Percentiles rank a stretch among this genome's conserved stretches.
phyloP scores from a whole-genome alignment of 2,329 filamentous ascomycete genomes.

The Ascochyta clinopodiicola region DNA sequence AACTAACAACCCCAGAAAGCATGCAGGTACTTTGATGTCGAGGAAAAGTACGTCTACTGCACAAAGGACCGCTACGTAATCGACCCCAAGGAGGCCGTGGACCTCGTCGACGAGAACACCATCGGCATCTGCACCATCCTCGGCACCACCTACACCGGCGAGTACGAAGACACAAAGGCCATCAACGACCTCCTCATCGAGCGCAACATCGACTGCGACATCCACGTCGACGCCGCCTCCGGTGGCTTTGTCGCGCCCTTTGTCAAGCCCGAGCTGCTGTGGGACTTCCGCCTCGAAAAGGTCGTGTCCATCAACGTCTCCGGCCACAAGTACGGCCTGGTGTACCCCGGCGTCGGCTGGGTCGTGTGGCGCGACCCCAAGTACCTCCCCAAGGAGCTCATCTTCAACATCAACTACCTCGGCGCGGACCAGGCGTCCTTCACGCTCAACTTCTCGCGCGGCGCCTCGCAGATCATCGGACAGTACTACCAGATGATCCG shows the following conservation, averaged over 20 bases:
- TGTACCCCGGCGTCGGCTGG: conserved; percentile 93
- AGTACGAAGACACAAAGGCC: conserved; percentile 88
- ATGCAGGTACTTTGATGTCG: conserved; percentile 84
- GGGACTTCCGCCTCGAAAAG: conserved; percentile 90
- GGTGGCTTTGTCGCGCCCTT: conserved; percentile 95
- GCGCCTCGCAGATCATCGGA: conserved; percentile 90
- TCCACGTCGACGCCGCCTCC: conserved; percentile 91
- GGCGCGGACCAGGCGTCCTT: conserved; percentile 95
- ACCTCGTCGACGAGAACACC: conserved; percentile 71
- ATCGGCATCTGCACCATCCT: conserved; percentile 93
- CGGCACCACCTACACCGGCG: conserved; percentile 92
- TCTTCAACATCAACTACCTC: conserved; percentile 99
- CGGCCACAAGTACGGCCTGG: conserved; percentile 82
- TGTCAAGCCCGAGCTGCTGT: conserved; percentile 79
- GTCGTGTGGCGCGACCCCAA: conserved; percentile 83
- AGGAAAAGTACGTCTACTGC: conserved; percentile 79
- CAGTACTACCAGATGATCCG: conserved; percentile 98
- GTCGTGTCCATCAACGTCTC: conserved; percentile 95
- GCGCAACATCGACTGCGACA: conserved; percentile 78
- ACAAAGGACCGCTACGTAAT: conserved; percentile 68
- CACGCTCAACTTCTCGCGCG: conserved; percentile 97
- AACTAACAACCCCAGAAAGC: conserved; percentile 59
- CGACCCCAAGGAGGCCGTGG: conserved; percentile 67
- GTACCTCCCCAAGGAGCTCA: conserved; percentile 76
- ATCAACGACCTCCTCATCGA: conserved; percentile 87